These are phyloP conservation scores for Fragosphaeria purpurea DNA, from an alignment of 2,329 filamentous ascomycete species.

Conservation along the genomic window DNA sequence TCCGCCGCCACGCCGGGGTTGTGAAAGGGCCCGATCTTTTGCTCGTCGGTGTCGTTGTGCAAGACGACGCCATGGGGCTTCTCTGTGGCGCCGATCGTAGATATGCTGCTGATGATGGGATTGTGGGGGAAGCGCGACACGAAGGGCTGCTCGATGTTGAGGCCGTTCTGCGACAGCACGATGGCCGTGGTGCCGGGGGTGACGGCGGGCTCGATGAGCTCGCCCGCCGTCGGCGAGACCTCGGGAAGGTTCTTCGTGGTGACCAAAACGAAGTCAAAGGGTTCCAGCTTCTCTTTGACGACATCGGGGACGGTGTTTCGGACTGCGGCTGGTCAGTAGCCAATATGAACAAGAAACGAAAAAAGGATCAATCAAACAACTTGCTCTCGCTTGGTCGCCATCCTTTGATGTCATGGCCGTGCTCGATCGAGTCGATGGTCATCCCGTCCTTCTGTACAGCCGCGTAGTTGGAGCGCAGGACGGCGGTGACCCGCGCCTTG, in stretches of 20 bases:
- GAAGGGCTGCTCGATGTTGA: constrained; percentile 10
- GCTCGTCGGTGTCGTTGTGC: constrained; percentile 1
- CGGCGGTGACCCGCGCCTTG: constrained; percentile 8
- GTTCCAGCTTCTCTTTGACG: background rate
- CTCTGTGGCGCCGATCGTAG: constrained; percentile 1
- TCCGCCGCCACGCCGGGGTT: background rate
- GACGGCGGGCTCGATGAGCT: constrained; percentile 10
- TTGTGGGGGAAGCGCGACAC: constrained; percentile 8
- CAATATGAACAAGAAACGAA: no score
- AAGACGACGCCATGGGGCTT: background rate
- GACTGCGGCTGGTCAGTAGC: background rate
- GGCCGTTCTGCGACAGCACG: constrained; percentile 11
- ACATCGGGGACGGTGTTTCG: constrained; percentile 4
- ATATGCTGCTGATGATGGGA: constrained; percentile 7
- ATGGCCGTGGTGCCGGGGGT: constrained; percentile 8
- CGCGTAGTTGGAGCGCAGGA: constrained; percentile 11
- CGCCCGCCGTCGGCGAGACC: constrained; percentile 6
- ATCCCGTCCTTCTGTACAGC: constrained; percentile 9
- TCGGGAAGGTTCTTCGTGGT: constrained; percentile 11
- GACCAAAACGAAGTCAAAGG: constrained; percentile 10
- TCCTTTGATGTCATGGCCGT: constrained; percentile 1
- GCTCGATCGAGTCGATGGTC: constrained; percentile 6
- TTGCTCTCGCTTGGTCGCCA: no score
- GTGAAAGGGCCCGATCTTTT: background rate
- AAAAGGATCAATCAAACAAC: no score